Conservation (phyloP, 345 rosid genomes). For the Erysimum cheiranthoides region DNA sequence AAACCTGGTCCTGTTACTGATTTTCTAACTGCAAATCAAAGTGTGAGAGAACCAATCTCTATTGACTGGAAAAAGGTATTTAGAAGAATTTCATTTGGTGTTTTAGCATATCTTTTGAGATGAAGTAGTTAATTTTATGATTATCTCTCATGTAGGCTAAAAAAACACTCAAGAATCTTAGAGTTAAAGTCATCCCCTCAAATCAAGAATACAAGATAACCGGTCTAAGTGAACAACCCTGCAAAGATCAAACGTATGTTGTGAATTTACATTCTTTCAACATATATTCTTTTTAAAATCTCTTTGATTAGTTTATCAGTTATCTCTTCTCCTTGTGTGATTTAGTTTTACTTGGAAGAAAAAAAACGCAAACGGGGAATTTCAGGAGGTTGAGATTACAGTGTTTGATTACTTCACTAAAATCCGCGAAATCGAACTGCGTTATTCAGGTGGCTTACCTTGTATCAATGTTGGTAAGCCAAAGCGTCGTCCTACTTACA, state of each 20-base stretch:
- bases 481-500: slow-evolving; percentile 73
- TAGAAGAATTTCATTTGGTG: not conserved
- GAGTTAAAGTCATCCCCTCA: slow-evolving; percentile 57
- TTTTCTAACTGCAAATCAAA: slow-evolving; percentile 23
- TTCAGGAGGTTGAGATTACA: slow-evolving; percentile 56
- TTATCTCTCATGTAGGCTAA: slow-evolving; percentile 51
- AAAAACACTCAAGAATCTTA: slow-evolving; percentile 60
- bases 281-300: not conserved
- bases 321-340: not conserved
- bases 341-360: slow-evolving; percentile 64
- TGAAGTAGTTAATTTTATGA: not conserved
- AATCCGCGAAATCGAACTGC: slow-evolving; percentile 54
- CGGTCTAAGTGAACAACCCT: not conserved
- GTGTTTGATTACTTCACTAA: slow-evolving; percentile 74
- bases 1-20: slow-evolving; percentile 36
- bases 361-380: slow-evolving; percentile 51
- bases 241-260: slow-evolving; percentile 48
- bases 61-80: slow-evolving; percentile 38
- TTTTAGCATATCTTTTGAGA: not conserved
- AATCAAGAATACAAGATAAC: slow-evolving; percentile 69
- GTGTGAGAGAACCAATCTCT: not conserved
- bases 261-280: not conserved
- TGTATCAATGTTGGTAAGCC: slow-evolving; percentile 91
- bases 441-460: slow-evolving; percentile 61
- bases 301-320: not conserved